Conservation (phyloP, 805 yeast genomes). For the Grigorovia humatica region DNA sequence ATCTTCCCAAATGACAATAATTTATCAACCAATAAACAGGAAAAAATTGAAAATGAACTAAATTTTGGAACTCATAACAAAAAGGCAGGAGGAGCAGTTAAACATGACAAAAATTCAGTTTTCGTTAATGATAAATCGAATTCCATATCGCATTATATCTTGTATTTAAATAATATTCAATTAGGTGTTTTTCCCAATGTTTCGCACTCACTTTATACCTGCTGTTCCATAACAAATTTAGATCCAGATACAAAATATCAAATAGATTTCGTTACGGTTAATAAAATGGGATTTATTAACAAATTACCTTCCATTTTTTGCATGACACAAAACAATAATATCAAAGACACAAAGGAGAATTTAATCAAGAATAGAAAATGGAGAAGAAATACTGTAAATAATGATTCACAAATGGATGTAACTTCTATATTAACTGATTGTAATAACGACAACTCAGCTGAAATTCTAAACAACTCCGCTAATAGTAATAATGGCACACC, state of each 20-base stretch:
- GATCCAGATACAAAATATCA: slow-evolving; percentile 21
- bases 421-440: neutral
- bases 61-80: neutral
- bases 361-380: slow-evolving; percentile 13
- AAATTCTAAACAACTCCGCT: slow-evolving; percentile 1
- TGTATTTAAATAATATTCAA: slow-evolving; percentile 24
- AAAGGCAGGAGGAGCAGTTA: neutral
- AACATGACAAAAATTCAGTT: too few species aligned
- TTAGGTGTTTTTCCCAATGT: slow-evolving; percentile 25
- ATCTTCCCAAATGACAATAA: neutral
- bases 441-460: neutral
- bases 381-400: slow-evolving; percentile 15
- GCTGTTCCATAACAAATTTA: slow-evolving; percentile 23
- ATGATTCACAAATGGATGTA: neutral
- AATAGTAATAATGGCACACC: slow-evolving; percentile 8
- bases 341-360: slow-evolving; percentile 3
- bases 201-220: slow-evolving; percentile 23
- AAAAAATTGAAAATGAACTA: neutral
- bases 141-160: slow-evolving; percentile 21
- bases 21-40: neutral
- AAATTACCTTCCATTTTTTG: slow-evolving; percentile 24
- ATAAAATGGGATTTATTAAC: slow-evolving; percentile 26
- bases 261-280: slow-evolving; percentile 26
- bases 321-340: slow-evolving; percentile 14
- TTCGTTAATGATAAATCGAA: slow-evolving; percentile 1